phyloP scores from a whole-genome alignment of 306 rosid genomes.

The Quercus glauca region DNA sequence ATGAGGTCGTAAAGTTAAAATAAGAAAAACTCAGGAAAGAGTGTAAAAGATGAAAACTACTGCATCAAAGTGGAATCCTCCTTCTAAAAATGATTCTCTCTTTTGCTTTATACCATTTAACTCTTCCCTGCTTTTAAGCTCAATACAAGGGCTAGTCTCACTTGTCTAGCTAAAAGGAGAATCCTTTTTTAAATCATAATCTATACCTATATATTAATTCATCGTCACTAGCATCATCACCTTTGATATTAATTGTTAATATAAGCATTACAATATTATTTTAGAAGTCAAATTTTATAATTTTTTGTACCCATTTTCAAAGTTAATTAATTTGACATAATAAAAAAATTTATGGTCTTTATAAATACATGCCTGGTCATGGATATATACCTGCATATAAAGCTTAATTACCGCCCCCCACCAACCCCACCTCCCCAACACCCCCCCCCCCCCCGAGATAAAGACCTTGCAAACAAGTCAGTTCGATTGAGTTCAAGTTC shows the following conservation, averaged over 20 bases:
- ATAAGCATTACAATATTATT: background rate
- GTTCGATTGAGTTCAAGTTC: no score
- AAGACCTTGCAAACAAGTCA: no score
- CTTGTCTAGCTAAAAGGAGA: background rate
- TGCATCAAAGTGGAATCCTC: constrained; percentile 21
- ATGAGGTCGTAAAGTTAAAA: background rate
- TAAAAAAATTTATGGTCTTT: no score
- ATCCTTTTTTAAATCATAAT: background rate
- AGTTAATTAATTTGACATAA: no score
- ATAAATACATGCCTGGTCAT: no score
- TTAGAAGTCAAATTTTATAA: no score
- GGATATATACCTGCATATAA: no score
- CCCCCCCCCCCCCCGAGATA: no score
- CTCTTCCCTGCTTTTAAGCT: constrained; percentile 18
- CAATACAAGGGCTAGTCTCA: background rate
- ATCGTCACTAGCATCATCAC: background rate
- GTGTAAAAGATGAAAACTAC: constrained; percentile 16
- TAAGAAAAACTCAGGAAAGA: background rate
- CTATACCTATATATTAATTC: background rate
- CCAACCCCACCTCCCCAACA: no score
- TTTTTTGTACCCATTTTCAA: no score
- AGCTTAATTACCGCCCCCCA: no score
- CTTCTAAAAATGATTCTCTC: constrained; percentile 14
- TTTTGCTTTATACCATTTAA: background rate
- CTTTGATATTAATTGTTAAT: background rate